These are phyloP conservation scores for Fusarium concolor DNA, from an alignment of 2,329 filamentous ascomycete species.

Conservation along the genomic window DNA sequence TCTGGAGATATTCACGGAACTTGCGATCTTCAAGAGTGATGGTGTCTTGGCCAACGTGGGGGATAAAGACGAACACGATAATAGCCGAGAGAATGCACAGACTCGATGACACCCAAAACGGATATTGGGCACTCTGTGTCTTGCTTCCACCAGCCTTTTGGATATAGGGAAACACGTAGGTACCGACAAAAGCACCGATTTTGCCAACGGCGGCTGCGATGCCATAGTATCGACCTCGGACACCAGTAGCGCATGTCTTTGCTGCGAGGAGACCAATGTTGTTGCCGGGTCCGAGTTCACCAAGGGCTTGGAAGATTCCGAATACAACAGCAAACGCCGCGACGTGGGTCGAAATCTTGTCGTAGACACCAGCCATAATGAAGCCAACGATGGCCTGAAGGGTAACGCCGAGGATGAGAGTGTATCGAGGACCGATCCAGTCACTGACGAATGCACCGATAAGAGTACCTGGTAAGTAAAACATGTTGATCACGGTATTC, in stretches of 20 bases:
- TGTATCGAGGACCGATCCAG: constrained; percentile 80
- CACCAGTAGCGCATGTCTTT: constrained; percentile 88
- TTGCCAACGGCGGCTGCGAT: constrained; percentile 80
- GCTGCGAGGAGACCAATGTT: constrained; percentile 90
- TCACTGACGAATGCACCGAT: constrained; percentile 82
- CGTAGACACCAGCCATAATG: constrained; percentile 86
- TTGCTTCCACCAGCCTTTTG: constrained; percentile 68
- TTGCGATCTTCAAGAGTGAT: constrained; percentile 80
- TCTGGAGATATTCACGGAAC: constrained; percentile 79
- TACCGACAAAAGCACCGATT: constrained; percentile 86
- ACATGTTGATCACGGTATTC: constrained; percentile 89
- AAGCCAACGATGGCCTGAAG: constrained; percentile 84
- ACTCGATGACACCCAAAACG: constrained; percentile 85
- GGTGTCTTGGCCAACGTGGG: constrained; percentile 85
- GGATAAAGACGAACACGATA: constrained; percentile 71
- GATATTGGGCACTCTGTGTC: constrained; percentile 77
- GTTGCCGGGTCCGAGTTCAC: constrained; percentile 81
- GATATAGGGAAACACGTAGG: constrained; percentile 83
- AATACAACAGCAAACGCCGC: constrained; percentile 54
- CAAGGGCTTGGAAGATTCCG: constrained; percentile 54
- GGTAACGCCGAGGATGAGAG: constrained; percentile 76
- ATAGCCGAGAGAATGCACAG: constrained; percentile 80
- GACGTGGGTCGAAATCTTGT: constrained; percentile 68
- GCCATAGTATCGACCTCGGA: constrained; percentile 81
- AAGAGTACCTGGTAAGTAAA: constrained; percentile 87